Evolutionary conservation across 2,329 filamentous ascomycete species (phyloP).

Genomic region (Dactylonectria estremocensis): DNA sequence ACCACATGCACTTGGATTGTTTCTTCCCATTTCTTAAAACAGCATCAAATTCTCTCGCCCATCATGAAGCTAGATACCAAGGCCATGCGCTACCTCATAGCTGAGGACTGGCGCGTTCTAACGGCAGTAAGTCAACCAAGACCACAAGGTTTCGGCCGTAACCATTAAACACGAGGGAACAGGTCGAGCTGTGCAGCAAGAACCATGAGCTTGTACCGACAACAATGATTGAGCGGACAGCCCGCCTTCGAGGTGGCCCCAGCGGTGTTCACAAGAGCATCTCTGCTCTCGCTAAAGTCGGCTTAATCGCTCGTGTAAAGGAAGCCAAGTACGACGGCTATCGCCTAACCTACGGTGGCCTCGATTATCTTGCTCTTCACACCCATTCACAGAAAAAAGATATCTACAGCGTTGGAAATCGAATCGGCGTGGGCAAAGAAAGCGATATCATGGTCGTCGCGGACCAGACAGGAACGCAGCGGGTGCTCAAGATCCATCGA

Average conservation of each 20-base stretch:
- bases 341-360: conserved; percentile 93
- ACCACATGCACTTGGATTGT: conserved; percentile 11
- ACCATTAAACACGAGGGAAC: conserved; percentile 48
- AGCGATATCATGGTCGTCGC: conserved; percentile 97
- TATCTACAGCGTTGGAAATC: conserved; percentile 93
- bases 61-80: conserved; percentile 96
- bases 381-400: conserved; percentile 84
- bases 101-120: conserved; percentile 96
- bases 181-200: conserved; percentile 94
- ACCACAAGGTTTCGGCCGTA: conserved; percentile 50
- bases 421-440: conserved; percentile 97
- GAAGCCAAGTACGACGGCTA: conserved; percentile 99
- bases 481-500: conserved; percentile 95
- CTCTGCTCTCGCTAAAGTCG: conserved; percentile 90
- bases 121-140: conserved; percentile 78
- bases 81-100: conserved; percentile 90
- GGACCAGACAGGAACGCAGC: conserved; percentile 81
- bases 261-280: conserved; percentile 89
- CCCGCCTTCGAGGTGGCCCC: conserved; percentile 83
- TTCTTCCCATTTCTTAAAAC: conserved; percentile 1
- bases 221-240: conserved; percentile 85
- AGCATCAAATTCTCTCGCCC: conserved; percentile 14
- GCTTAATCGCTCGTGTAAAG: conserved; percentile 92
- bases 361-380: conserved; percentile 97
- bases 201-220: conserved; percentile 99